Percentiles rank a stretch among this genome's conserved stretches.
Evolutionary conservation across 768 basidiomycete genomes (phyloP).

Genomic region (Russula virescens): DNA sequence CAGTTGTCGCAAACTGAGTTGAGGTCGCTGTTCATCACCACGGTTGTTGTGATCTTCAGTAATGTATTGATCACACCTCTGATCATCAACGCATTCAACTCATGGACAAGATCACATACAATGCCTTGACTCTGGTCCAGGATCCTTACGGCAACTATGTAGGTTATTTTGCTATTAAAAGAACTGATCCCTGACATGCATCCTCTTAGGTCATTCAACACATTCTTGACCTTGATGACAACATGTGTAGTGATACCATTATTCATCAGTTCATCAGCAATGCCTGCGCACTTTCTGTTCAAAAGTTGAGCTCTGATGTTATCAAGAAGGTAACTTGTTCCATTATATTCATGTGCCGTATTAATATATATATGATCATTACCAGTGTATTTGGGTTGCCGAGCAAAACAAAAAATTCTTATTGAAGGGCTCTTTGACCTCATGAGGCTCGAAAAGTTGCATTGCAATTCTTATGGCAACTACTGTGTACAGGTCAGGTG

Average conservation of each 20-base stretch:
- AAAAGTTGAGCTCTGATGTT: slow-evolving; percentile 99
- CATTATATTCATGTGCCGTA: background rate
- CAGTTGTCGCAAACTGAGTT: slow-evolving; percentile 96
- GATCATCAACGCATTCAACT: slow-evolving; percentile 93
- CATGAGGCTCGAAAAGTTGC: slow-evolving; percentile 87
- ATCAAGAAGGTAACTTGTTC: too few species aligned
- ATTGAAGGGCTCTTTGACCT: slow-evolving; percentile 95
- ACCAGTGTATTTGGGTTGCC: slow-evolving; percentile 80
- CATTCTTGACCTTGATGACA: slow-evolving; percentile 96
- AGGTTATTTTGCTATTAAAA: too few species aligned
- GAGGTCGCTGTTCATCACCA: slow-evolving; percentile 98
- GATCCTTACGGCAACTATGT: too few species aligned
- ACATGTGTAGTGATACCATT: slow-evolving; percentile 94
- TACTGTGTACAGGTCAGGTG: slow-evolving; percentile 80
- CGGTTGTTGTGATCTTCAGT: slow-evolving; percentile 96
- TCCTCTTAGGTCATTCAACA: slow-evolving; percentile 83
- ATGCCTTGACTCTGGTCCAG: too few species aligned
- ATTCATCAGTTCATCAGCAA: slow-evolving; percentile 98
- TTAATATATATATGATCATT: background rate
- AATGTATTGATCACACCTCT: slow-evolving; percentile 97
- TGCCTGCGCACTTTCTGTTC: slow-evolving; percentile 94
- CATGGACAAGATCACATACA: slow-evolving; percentile 98
- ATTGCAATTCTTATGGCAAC: slow-evolving; percentile 95
- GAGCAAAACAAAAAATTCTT: slow-evolving; percentile 89
- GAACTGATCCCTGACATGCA: background rate